Evolutionary conservation across 1,284 basidiomycete species (phyloP).

Genomic region (Ustilago trichophora): DNA sequence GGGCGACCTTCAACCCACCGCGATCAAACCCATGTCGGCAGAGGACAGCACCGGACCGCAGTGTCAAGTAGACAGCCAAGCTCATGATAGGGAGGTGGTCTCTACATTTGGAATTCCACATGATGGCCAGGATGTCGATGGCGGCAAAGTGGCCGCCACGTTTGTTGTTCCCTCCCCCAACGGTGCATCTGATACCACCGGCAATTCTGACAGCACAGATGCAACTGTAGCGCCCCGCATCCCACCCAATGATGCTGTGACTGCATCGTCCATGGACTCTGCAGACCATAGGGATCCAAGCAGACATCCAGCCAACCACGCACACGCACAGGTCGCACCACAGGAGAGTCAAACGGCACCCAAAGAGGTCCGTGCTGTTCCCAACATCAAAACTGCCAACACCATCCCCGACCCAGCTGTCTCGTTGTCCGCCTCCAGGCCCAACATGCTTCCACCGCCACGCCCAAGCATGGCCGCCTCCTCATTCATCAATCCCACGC

Average conservation of each 20-base stretch:
- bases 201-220: not conserved
- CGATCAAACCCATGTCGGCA: not conserved
- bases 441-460: conserved; percentile 40
- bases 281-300: not conserved
- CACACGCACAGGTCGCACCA: conserved; percentile 1
- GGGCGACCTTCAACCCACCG: not conserved
- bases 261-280: not conserved
- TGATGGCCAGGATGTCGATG: too few species aligned
- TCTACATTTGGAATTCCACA: too few species aligned
- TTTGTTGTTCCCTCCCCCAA: too few species aligned
- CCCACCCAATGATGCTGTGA: not conserved
- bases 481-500: conserved; percentile 40
- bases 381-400: conserved; percentile 31
- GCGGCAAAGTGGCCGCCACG: too few species aligned
- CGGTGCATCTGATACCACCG: not conserved
- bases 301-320: not conserved
- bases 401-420: conserved; percentile 45
- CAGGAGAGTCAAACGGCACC: not conserved
- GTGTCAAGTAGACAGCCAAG: not conserved
- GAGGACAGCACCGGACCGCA: not conserved
- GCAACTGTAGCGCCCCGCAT: not conserved
- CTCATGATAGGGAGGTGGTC: too few species aligned
- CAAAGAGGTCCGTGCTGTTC: conserved; percentile 29
- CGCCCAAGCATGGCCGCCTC: conserved; percentile 41
- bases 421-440: conserved; percentile 31